phyloP scores from a whole-genome alignment of 331 rosid genomes.

The Malus hybrid region DNA sequence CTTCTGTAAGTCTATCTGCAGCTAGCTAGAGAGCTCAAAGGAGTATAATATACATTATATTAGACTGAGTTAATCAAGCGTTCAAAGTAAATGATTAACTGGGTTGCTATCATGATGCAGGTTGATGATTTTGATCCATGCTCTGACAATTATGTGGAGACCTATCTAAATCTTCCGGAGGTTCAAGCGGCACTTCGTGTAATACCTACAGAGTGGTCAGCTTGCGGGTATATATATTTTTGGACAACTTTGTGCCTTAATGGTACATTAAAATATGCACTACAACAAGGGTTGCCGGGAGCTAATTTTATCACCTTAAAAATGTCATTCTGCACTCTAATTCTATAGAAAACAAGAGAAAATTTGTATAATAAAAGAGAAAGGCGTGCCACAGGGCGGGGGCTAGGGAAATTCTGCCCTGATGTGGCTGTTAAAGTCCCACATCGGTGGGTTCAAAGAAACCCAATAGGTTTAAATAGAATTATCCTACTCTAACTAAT shows the following conservation, averaged over 20 bases:
- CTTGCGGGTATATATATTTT: constrained; percentile 35
- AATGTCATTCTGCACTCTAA: neutral
- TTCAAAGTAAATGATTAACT: neutral
- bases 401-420: neutral
- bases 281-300: neutral
- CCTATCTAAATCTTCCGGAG: constrained; percentile 41
- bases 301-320: neutral
- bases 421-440: neutral
- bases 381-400: neutral
- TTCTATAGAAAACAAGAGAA: too few species aligned
- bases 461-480: too few species aligned
- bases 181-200: constrained; percentile 58
- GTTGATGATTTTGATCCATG: constrained; percentile 43
- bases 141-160: constrained; percentile 26
- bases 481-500: too few species aligned
- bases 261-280: neutral
- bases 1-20: constrained; percentile 22
- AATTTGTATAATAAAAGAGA: too few species aligned
- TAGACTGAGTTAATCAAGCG: neutral
- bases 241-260: neutral
- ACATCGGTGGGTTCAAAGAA: too few species aligned
- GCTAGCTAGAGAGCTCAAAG: neutral
- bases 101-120: neutral
- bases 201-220: constrained; percentile 29
- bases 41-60: neutral